Percentiles rank a stretch among this genome's conserved stretches.
Evolutionary conservation across 495 filamentous ascomycete genomes (phyloP).

Genomic region (Evernia prunastri): DNA sequence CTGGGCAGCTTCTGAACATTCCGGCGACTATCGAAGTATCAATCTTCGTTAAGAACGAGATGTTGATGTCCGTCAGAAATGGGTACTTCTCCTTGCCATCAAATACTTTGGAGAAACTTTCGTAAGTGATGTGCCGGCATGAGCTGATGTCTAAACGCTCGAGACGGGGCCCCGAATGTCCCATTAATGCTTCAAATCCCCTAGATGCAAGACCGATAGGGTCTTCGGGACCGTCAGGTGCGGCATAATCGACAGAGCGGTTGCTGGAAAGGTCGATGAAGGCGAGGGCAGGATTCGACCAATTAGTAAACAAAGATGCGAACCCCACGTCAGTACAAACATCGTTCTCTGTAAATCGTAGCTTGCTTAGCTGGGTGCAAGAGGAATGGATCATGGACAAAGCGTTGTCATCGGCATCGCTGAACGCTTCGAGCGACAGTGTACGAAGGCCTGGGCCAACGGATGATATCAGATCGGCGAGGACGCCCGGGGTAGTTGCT

Average conservation of each 20-base stretch:
- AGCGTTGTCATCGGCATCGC: slow-evolving; percentile 51
- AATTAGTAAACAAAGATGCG: slow-evolving; percentile 60
- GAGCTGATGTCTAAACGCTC: slow-evolving; percentile 63
- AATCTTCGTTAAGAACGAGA: slow-evolving; percentile 69
- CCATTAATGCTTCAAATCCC: slow-evolving; percentile 74
- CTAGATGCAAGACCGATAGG: slow-evolving; percentile 62
- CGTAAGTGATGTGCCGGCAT: slow-evolving; percentile 67
- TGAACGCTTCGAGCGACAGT: slow-evolving; percentile 60
- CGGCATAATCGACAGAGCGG: slow-evolving; percentile 65
- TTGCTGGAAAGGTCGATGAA: slow-evolving; percentile 67
- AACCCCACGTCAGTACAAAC: slow-evolving; percentile 67
- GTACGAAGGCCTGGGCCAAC: slow-evolving; percentile 60
- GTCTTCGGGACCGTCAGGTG: slow-evolving; percentile 50
- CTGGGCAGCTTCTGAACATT: slow-evolving; percentile 70
- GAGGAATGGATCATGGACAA: slow-evolving; percentile 58
- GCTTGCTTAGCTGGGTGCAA: slow-evolving; percentile 62
- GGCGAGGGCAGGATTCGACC: slow-evolving; percentile 62
- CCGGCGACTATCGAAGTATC: slow-evolving; percentile 66
- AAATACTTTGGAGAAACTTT: slow-evolving; percentile 67
- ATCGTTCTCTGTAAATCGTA: slow-evolving; percentile 71
- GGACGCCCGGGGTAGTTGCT: slow-evolving; percentile 47
- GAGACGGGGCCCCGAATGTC: slow-evolving; percentile 63
- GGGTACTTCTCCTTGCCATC: slow-evolving; percentile 51
- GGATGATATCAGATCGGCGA: slow-evolving; percentile 51
- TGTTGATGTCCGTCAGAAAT: slow-evolving; percentile 59